Base-by-base conservation (phyloP, 768 basidiomycete species). In the Pisolithus microcarpus region DNA sequence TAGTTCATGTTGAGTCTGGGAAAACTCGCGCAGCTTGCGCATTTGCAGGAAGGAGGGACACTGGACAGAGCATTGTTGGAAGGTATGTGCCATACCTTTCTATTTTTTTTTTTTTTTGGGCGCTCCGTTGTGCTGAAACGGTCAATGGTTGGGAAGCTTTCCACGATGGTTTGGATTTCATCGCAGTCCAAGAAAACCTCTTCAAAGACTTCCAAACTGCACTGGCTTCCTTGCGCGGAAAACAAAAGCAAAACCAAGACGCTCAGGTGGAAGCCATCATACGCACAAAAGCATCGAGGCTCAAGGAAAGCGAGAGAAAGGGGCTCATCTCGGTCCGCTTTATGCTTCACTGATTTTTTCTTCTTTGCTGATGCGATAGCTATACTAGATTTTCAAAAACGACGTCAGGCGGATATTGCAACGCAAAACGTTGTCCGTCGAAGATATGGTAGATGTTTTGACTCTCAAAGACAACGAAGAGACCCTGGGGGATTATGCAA, bases 1-100 rank as follows among this genome's bases (percentile, higher is more conserved):
- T 59, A 98, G 94, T 73, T 97, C 43, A 84, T 91, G 79, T 78
- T 94, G 50, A 93, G 91, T 61, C 80, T 97, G 24, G 90, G 90
- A 19, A 97, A 97, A 66, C 77, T 98, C 10, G 73, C 85, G 0
- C 81, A 89, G 59, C 72, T 96, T 13, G 87, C 87, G 7, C 71
- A 77, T 47, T 58, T 75, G 55, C 70, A 76, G 53, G 84, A 84
- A 57, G 54, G 55, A 28, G 65, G 63, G 15, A 51, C 68, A 1
- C 51, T 69, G 15, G 80, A 86, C 38, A 79, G 82, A 49, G 61
- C 61, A 30, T 70, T 71, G 50, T 69, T 87, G 13, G 82, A 81
- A 63, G 77, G 87, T 83, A 62, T 47, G 70, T 62, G 44, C 8
- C 38, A 3, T 6, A n/a, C 7, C 10, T 3, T 31, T 50, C 24